Evolutionary conservation across 192 early-diverging fungal genomes (phyloP), one percentile per base, ranked within the genome.

Genomic region (Backusella liffmaniae): DNA sequence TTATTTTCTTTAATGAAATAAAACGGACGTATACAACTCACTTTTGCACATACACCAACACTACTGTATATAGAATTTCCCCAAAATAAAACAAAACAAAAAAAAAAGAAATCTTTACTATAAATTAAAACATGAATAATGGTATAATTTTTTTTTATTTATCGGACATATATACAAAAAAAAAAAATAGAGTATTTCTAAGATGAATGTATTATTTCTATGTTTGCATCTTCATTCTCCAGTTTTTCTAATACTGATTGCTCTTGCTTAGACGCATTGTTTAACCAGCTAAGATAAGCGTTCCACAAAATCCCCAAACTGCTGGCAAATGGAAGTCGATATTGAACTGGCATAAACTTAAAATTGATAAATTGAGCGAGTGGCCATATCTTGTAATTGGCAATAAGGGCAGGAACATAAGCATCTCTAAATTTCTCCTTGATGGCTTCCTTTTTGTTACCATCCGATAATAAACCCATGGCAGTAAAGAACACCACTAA

Each of bases 381-480:
- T 21, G 93, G 93, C 93, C 93, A 94, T 7, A 93, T 82, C 10
- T 84, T 84, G 74, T 94, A 94, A 62, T 94, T 94, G 0, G 91
- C 89, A 23, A 79, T 81, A 51, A 94, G 77, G 0, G 92, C 89
- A 0, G 90, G 81, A 67, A 83, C 12, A 77, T 87, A 94, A 26
- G 86, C 89, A 46, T 84, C 84, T 49, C 78, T 77, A 77, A 94
- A 80, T 66, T 92, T 89, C 1, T 84, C 73, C 74, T 89, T 84
- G n/a, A 91, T 86, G 1, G 83, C 86, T 35, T 82, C 70, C 62
- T 84, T 66, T 44, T 80, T 72, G 1, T 79, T 70, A 0, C 88
- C 90, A 73, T 93, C 93, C 4, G 70, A 36, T 59, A 89, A 80
- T 16, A 86, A 73, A 21, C 90, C 89, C 83, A 94, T 92, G 15